Conservation (phyloP, 1,284 basidiomycete species). For the Cutaneotrichosporon sp. region DNA sequence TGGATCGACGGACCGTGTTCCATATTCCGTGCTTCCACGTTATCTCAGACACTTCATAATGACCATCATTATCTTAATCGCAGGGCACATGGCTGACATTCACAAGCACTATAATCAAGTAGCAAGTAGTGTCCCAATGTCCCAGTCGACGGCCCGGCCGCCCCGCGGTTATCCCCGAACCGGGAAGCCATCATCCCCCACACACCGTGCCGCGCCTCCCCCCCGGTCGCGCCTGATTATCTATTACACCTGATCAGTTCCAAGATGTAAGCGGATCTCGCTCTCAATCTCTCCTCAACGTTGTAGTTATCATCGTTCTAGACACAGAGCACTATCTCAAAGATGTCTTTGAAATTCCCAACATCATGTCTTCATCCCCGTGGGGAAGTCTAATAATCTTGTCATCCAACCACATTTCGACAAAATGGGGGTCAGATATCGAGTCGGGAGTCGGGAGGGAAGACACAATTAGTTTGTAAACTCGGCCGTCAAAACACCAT, state of each 20-base stretch:
- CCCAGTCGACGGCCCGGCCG: too few relatives aligned
- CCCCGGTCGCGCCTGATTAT: not conserved
- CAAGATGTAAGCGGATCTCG: not conserved
- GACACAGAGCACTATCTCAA: too few relatives aligned
- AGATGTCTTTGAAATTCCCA: not conserved
- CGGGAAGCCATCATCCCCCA: not conserved
- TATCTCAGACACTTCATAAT: not conserved
- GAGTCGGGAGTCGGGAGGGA: not conserved
- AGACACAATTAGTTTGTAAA: not conserved
- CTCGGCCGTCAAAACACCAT: not conserved
- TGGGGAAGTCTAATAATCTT: not conserved
- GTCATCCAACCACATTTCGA: not conserved
- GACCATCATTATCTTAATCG: too few relatives aligned
- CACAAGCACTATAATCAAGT: too few relatives aligned
- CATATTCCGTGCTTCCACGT: too few relatives aligned
- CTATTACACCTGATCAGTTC: not conserved
- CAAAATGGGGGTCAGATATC: not conserved
- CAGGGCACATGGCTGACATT: not conserved
- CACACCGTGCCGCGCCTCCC: too few relatives aligned
- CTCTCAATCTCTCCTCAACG: not conserved
- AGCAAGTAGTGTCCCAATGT: too few relatives aligned
- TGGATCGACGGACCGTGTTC: too few relatives aligned
- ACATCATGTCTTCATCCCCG: not conserved
- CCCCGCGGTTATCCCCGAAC: not conserved
- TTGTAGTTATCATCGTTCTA: too few relatives aligned